Evolutionary conservation across 2,329 filamentous ascomycete species (phyloP).

Genomic region (Paecilomyces variotii): DNA sequence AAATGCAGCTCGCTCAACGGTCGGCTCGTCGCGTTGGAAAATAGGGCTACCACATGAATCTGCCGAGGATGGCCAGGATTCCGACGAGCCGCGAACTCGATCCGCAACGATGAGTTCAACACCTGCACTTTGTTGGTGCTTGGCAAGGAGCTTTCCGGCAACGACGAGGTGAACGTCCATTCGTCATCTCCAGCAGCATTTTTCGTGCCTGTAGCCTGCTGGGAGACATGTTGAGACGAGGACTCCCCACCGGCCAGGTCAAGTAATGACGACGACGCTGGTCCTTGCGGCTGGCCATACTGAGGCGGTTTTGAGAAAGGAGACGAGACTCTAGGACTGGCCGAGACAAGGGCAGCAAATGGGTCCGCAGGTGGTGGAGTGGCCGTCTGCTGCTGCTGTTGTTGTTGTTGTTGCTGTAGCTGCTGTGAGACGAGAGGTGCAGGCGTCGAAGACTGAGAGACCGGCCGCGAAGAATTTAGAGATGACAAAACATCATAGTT

Average conservation of each 20-base stretch:
- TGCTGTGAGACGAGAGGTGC: conserved; percentile 32
- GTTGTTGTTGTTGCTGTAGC: no score
- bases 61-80: conserved; percentile 44
- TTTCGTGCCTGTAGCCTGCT: conserved; percentile 21
- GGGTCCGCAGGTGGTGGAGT: conserved; percentile 45
- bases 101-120: conserved; percentile 60
- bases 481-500: conserved; percentile 52
- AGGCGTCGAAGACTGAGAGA: conserved; percentile 44
- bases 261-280: conserved; percentile 23
- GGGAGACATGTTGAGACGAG: conserved; percentile 14
- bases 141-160: conserved; percentile 57
- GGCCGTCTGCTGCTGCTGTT: conserved; percentile 28
- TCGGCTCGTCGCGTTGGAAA: conserved; percentile 70
- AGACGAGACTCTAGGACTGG: conserved; percentile 41
- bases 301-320: conserved; percentile 24
- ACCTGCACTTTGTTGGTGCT: conserved; percentile 58
- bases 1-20: conserved; percentile 76
- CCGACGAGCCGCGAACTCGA: conserved; percentile 64
- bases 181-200: conserved; percentile 66
- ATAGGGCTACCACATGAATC: conserved; percentile 66
- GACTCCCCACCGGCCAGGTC: conserved; percentile 20
- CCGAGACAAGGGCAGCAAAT: conserved; percentile 51
- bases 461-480: conserved; percentile 38
- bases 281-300: conserved; percentile 12
- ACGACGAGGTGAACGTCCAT: conserved; percentile 84